phyloP scores from a whole-genome alignment of 768 basidiomycete species.

The Rhodotorula graminis region DNA sequence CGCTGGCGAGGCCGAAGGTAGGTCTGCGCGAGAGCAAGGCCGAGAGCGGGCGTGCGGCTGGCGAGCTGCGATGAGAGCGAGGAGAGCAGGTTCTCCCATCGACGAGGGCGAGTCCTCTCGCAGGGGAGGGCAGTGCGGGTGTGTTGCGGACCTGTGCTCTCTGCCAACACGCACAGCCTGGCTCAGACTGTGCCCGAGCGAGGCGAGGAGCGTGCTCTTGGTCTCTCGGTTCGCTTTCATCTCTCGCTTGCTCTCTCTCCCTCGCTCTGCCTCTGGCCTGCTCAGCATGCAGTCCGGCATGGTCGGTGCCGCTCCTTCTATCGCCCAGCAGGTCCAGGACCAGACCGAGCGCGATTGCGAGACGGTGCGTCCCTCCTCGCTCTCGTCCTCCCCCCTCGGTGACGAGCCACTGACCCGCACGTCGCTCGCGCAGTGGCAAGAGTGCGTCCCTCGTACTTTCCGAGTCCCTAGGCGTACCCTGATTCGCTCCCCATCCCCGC shows the following conservation, averaged over 20 bases:
- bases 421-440: neutral
- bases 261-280: neutral
- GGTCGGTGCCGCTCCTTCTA: neutral
- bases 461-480: rapidly evolving
- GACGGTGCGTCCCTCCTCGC: neutral
- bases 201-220: too few relatives aligned
- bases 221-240: neutral
- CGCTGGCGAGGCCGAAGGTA: too few relatives aligned
- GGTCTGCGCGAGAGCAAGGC: too few relatives aligned
- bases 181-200: neutral
- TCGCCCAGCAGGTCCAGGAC: neutral
- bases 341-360: neutral
- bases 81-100: too few relatives aligned
- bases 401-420: neutral
- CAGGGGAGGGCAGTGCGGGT: too few relatives aligned
- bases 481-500: neutral
- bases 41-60: too few relatives aligned
- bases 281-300: neutral
- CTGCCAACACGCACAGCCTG: too few relatives aligned
- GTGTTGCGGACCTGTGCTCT: neutral
- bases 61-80: too few relatives aligned
- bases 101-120: too few relatives aligned
- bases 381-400: neutral
- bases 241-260: too few relatives aligned
- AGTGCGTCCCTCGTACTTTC: neutral